These are phyloP conservation scores for Thelephora ganbajun DNA, from an alignment of 768 basidiomycete species.

Conservation along the genomic window DNA sequence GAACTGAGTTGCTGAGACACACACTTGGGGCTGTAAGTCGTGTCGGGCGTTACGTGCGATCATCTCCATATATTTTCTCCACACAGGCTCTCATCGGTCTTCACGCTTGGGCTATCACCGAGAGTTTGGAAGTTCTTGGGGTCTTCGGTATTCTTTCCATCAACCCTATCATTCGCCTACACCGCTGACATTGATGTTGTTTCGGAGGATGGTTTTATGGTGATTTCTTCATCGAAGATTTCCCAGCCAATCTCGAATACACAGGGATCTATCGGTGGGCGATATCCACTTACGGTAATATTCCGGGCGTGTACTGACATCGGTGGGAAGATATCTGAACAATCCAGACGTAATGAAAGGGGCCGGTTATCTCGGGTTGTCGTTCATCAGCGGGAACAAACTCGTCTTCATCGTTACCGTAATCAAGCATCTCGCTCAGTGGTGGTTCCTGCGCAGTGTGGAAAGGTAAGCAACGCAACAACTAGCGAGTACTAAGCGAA, in stretches of 20 bases:
- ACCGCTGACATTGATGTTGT: slow-evolving; percentile 1
- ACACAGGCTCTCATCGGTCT: slow-evolving; percentile 67
- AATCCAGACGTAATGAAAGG: slow-evolving; percentile 96
- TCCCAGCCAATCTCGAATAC: slow-evolving; percentile 81
- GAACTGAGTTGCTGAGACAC: slow-evolving; percentile 77
- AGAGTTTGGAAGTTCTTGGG: slow-evolving; percentile 87
- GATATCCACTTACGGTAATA: neutral
- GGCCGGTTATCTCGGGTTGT: slow-evolving; percentile 88
- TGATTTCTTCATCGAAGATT: slow-evolving; percentile 93
- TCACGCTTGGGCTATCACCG: slow-evolving; percentile 83
- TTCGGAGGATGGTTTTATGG: slow-evolving; percentile 91
- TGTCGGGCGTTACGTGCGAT: neutral
- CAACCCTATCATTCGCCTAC: neutral
- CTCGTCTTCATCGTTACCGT: slow-evolving; percentile 80
- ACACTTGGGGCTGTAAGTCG: slow-evolving; percentile 69
- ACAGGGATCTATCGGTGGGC: slow-evolving; percentile 89
- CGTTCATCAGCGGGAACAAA: slow-evolving; percentile 84
- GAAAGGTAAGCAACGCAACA: slow-evolving; percentile 59
- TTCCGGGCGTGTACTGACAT: neutral
- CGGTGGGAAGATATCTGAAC: slow-evolving; percentile 56
- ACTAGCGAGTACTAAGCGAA: no score
- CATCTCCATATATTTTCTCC: slow-evolving; percentile 3
- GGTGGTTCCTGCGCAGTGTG: slow-evolving; percentile 90
- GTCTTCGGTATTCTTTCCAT: slow-evolving; percentile 53
- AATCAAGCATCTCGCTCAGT: slow-evolving; percentile 74